A percentile compares a stretch with the other conserved stretches of the same genome.
These are phyloP conservation scores for Geotrichum reessii DNA, from an alignment of 1,139 yeast species.

Conservation along the genomic window DNA sequence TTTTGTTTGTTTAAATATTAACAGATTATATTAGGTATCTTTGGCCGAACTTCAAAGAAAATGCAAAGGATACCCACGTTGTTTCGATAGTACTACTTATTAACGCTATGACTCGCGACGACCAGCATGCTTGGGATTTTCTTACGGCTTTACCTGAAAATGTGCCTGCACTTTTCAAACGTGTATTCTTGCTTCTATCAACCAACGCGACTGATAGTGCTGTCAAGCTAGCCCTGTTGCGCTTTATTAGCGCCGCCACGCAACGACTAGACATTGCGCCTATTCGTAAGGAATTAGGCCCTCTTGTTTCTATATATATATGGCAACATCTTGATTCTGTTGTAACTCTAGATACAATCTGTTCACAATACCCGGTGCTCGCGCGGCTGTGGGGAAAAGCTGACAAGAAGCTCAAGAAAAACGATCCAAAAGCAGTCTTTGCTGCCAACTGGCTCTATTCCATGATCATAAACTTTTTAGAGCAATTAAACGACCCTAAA, in stretches of 20 bases:
- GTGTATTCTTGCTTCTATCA: slow-evolving; percentile 27
- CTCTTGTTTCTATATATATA: slow-evolving; percentile 39
- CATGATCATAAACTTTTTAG: slow-evolving; percentile 20
- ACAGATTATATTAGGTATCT: slow-evolving; percentile 22
- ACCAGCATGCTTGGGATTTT: slow-evolving; percentile 13
- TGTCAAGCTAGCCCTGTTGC: slow-evolving; percentile 21
- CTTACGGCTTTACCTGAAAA: slow-evolving; percentile 23
- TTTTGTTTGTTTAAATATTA: background rate
- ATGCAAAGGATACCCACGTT: slow-evolving; percentile 40
- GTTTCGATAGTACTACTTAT: slow-evolving; percentile 34
- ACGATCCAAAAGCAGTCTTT: slow-evolving; percentile 18
- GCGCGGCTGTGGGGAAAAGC: slow-evolving; percentile 28
- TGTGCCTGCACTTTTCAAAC: slow-evolving; percentile 28
- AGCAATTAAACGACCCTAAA: background rate
- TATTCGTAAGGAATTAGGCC: slow-evolving; percentile 33
- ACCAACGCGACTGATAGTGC: slow-evolving; percentile 15
- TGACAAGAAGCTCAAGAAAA: slow-evolving; percentile 23
- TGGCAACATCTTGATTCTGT: slow-evolving; percentile 35
- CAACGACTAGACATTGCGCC: slow-evolving; percentile 24
- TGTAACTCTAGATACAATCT: slow-evolving; percentile 16
- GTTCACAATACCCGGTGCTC: background rate
- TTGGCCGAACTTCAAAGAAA: slow-evolving; percentile 42
- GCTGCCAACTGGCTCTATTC: slow-evolving; percentile 29
- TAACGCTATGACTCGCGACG: slow-evolving; percentile 14
- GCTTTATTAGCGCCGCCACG: slow-evolving; percentile 30